These are phyloP conservation scores for Pachysandra terminalis DNA, from an alignment of 164 flowering plant genomes.

Conservation along the genomic window DNA sequence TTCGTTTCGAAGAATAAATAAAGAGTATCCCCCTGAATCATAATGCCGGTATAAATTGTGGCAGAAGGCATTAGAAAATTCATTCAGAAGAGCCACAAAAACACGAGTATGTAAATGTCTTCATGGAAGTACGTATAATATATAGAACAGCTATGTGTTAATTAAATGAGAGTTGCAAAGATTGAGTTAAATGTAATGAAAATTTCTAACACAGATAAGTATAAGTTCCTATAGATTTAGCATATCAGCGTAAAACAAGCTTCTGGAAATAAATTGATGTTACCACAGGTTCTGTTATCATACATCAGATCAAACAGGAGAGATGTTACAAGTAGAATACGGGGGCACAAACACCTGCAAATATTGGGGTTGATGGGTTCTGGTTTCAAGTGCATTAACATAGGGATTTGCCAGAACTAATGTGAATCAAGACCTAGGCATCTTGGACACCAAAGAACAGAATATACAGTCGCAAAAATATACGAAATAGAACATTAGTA, in stretches of 20 bases:
- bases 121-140: too few species aligned
- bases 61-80: conserved; percentile 3
- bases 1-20: conserved; percentile 87
- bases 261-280: neutral
- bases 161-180: too few species aligned
- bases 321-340: neutral
- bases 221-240: neutral
- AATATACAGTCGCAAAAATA: neutral
- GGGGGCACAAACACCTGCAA: neutral
- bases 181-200: too few species aligned
- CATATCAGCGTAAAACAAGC: neutral
- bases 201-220: neutral
- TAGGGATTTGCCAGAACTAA: neutral
- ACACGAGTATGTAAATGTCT: neutral
- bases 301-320: neutral
- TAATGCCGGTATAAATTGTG: conserved; percentile 3
- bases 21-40: conserved; percentile 59
- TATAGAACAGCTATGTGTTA: too few species aligned
- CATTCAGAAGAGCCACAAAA: neutral
- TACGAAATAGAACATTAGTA: too few species aligned
- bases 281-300: neutral
- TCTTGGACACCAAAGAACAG: neutral
- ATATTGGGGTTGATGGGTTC: neutral
- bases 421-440: neutral
- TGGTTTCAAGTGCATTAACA: neutral